Base-by-base conservation (phyloP, 768 basidiomycete species). In the Leccinum barrowsii region DNA sequence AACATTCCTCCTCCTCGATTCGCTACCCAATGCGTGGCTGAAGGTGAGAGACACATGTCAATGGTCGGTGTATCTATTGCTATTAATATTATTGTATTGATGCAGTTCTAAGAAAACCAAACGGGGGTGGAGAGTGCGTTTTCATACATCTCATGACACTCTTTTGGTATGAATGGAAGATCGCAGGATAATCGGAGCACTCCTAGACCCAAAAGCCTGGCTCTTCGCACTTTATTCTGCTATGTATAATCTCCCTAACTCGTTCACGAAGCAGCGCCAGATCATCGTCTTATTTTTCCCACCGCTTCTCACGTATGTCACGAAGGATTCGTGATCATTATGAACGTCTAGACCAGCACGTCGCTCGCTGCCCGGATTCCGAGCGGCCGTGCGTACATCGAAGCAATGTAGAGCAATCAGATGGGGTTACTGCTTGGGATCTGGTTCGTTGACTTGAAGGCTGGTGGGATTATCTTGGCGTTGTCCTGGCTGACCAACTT, bases 71-170 rank as follows among this genome's bases (percentile, higher is more conserved):
- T 35, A 19, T 15, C 7, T 13, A 40, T 52, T 10, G 48, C 6
- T 3, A 32, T 32, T 21, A 32, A 32, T 32, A 32, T 11, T 5
- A 3, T 3, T 12, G 34, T 44, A 49, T 30, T 59, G 6, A 62
- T 12, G 40, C 15, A 5, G 19, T 11, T 21, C 6, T 61, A 85
- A 83, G 80, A 76, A 71, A 90, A 90, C 61, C 88, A 92, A 81
- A 87, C 87, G 0, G 90, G 90, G 30, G 81, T 90, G 10, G 90
- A 91, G 72, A 91, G 89, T 89, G 55, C 61, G 86, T 78, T 10
- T 21, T 34, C 1, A 26, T 19, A 2, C 13, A 13, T n/a, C 30
- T 40, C 4, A 8, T 10, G 11, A 34, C 40, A n/a, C 40, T 11
- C 40, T 42, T 11, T 17, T 40, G 11, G 10, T 1, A 19, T 19